Evolutionary conservation across 2,329 filamentous ascomycete species (phyloP).

Genomic region (Nectriaceae sp.): DNA sequence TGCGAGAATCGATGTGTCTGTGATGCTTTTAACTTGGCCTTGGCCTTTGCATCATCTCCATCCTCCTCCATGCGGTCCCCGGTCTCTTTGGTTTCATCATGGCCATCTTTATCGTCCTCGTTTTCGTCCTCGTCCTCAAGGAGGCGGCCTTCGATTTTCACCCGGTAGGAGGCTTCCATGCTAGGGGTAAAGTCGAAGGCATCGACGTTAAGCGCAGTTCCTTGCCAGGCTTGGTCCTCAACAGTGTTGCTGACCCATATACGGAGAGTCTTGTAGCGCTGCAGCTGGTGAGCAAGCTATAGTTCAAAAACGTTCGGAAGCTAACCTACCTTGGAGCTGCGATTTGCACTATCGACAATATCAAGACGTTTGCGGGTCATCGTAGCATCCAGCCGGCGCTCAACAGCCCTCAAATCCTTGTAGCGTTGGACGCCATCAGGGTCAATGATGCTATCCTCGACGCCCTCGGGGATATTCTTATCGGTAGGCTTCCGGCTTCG

Average conservation of each 20-base stretch:
- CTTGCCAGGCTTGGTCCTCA: conserved; percentile 94
- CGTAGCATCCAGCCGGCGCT: conserved; percentile 85
- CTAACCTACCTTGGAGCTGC: conserved; percentile 65
- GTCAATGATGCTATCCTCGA: conserved; percentile 78
- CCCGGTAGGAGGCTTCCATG: conserved; percentile 77
- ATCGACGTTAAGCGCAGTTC: conserved; percentile 66
- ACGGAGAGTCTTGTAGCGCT: conserved; percentile 81
- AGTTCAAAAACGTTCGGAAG: neutral
- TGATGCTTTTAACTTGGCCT: conserved; percentile 37
- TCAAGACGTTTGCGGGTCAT: conserved; percentile 95
- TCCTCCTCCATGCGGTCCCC: conserved; percentile 28
- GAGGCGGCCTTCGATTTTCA: conserved; percentile 88
- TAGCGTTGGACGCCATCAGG: conserved; percentile 80
- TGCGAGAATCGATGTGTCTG: conserved; percentile 65
- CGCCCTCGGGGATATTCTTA: conserved; percentile 88
- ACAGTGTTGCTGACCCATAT: conserved; percentile 95
- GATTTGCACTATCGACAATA: conserved; percentile 77
- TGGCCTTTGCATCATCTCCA: conserved; percentile 28
- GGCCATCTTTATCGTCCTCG: conserved; percentile 55
- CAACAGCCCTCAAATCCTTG: conserved; percentile 79
- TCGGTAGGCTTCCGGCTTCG: conserved; percentile 90
- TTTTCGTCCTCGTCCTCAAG: conserved; percentile 70
- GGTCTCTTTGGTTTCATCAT: conserved; percentile 45
- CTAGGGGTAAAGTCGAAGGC: conserved; percentile 81
- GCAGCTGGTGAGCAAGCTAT: conserved; percentile 6